Base-by-base conservation (phyloP, 805 yeast species). In the Candida orba region DNA sequence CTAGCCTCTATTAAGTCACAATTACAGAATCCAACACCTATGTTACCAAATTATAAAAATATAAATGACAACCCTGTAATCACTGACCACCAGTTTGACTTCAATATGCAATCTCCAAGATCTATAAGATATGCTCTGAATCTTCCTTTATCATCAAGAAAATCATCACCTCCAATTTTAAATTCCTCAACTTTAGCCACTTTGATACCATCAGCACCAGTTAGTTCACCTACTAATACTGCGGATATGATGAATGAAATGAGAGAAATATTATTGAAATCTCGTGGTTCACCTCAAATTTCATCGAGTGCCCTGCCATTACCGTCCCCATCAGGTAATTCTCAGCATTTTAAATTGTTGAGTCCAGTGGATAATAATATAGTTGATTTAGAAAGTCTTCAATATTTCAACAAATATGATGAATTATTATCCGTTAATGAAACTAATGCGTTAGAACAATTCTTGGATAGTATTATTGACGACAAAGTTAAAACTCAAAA, bases 401-500 rank as follows among this genome's bases (percentile, higher is more conserved):
- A 46, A 12, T 47, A 50, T 29, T 48, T 51, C 37, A 47, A 53
- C 1, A 46, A 52, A 31, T 41, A 47, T 35, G 51, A 53, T 17
- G 57, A 53, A 24, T 44, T 58, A 8, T 42, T 58, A 9, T 54
- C 61, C 2, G 56, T 44, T 4, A 53, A 57, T 46, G 62, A 58
- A 37, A 42, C 56, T 3, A 53, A 47, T 23, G 62, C 61, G 0
- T 34, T 58, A 20, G 62, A 58, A 35, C 53, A 54, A 24, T 57
- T 58, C 34, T 47, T 58, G 20, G 62, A 58, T 37, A 53, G 59
- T 39, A 57, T 58, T 23, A 56, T 58, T 18, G 58, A 57, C 36
- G 53, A 46, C n/a, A 43, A 46, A 24, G 37, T 9, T 34, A 37
- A 17, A n/a, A 31, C 18, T 15, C 17, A 14, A 14, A 30, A 13